phyloP scores from a whole-genome alignment of 257 asterid species.

The Solanum stenotomum region DNA sequence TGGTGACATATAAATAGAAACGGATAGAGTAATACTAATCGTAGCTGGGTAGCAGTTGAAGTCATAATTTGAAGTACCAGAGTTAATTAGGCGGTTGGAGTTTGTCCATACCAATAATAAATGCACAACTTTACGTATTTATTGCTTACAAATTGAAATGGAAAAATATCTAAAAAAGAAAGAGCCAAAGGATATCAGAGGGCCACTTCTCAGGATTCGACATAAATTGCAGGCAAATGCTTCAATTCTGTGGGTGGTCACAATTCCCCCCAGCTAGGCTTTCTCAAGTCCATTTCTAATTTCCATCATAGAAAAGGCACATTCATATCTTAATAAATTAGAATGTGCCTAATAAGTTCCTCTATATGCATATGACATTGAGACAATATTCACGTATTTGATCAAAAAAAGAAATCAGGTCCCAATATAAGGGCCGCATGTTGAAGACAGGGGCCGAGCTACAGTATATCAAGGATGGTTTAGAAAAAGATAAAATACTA shows the following conservation, averaged over 20 bases:
- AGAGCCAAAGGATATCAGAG: neutral
- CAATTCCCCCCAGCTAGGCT: neutral
- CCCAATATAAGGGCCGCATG: neutral
- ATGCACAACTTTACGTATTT: neutral
- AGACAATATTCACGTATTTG: neutral
- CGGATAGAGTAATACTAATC: no score
- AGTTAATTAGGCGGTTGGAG: neutral
- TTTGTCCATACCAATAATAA: neutral
- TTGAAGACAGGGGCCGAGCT: neutral
- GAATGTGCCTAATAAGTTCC: neutral
- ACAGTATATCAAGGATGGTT: neutral
- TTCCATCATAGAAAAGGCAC: neutral
- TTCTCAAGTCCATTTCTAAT: neutral
- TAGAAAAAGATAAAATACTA: no score
- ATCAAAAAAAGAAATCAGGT: neutral
- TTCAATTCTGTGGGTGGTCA: neutral
- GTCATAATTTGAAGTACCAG: neutral
- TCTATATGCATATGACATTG: neutral
- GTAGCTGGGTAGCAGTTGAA: neutral
- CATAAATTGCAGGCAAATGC: neutral
- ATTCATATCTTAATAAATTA: neutral
- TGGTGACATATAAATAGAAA: no score
- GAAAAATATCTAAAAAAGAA: neutral
- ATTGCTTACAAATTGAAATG: neutral
- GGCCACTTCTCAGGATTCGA: neutral